These are phyloP conservation scores for Penicillium samsonianum DNA, from an alignment of 495 filamentous ascomycete species.

Conservation along the genomic window DNA sequence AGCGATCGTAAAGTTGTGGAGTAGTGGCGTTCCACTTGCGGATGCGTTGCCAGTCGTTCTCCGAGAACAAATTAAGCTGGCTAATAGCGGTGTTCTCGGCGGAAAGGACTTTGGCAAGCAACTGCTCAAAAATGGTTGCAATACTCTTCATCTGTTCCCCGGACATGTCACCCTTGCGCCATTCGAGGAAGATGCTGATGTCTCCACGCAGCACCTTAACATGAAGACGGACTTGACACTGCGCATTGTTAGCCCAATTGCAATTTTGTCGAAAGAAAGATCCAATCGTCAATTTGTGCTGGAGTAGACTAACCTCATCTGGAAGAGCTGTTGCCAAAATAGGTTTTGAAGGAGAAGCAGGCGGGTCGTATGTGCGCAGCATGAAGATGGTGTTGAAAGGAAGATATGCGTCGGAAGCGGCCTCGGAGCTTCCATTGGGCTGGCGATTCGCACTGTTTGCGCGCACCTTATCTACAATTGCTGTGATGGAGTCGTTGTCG, in stretches of 20 bases:
- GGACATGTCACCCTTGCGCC: constrained; percentile 47
- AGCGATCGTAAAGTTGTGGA: constrained; percentile 41
- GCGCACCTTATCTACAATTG: constrained; percentile 36
- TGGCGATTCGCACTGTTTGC: constrained; percentile 14
- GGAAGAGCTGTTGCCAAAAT: constrained; percentile 36
- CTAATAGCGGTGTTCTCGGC: constrained; percentile 32
- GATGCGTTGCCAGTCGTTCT: constrained; percentile 45
- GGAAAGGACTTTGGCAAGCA: constrained; percentile 32
- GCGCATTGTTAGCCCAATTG: neutral
- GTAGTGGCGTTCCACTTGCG: constrained; percentile 39
- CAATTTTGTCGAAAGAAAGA: neutral
- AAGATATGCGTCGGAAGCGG: constrained; percentile 20
- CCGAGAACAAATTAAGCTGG: constrained; percentile 40
- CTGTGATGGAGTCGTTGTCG: constrained; percentile 35
- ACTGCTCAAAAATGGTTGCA: constrained; percentile 39
- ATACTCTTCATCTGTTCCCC: constrained; percentile 48
- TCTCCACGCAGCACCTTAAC: constrained; percentile 45
- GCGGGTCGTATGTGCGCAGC: constrained; percentile 36
- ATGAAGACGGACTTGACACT: constrained; percentile 51
- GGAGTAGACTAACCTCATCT: constrained; percentile 31
- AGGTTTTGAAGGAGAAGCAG: constrained; percentile 27
- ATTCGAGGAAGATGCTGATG: constrained; percentile 50
- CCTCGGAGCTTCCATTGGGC: constrained; percentile 14
- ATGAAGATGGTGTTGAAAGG: constrained; percentile 45
- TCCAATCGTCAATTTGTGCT: rapidly evolving